Evolutionary conservation across 257 asterid species (phyloP), one percentile per base, ranked within the genome.

Genomic region (Schizonepeta tenuifolia): DNA sequence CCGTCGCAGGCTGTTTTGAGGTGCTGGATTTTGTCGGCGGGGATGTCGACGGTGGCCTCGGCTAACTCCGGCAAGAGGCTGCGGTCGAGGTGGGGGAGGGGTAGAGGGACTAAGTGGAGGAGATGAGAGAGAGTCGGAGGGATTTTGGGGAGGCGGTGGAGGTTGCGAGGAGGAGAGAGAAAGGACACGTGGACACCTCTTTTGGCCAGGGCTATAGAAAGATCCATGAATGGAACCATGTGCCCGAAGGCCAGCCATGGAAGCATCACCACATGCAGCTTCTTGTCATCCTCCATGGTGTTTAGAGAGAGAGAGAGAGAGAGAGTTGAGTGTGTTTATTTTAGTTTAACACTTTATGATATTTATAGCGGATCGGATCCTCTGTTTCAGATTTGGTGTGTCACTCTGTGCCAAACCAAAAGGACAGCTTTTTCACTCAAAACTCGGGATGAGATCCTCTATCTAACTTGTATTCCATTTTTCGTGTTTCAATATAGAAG

Each of bases 171-270:
- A 43, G 78, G 76, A 43, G 79, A 80, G 50, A 53, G 69, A 58
- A 38, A 69, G 11, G 75, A 75, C 24, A 75, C 83, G 58, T 72
- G 85, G 14, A 83, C 70, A 10, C 79, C 77, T 5, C 4, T 22
- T 49, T 51, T 57, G 64, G 87, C 87, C 1, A 83, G 67, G 66
- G 81, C 80, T 4, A 80, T 35, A 3, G 85, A 67, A 60, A 83
- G 78, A 15, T 80, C 78, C 11, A 41, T 44, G 47, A 72, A 77
- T 18, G 87, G 81, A 66, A 75, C 70, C 18, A 83, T 40, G 43
- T 83, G 59, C 1, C 59, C 59, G 59, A 53, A 53, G 31, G 59
- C 59, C 28, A 53, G 59, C 59, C 59, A 53, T 51, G 58, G 58
- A 14, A 20, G 58, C 58, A 51, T 53, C 59, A 53, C 59, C 1